These are phyloP conservation scores for Middelhovenomyces tepae DNA, from an alignment of 805 yeast genomes.

Conservation along the genomic window DNA sequence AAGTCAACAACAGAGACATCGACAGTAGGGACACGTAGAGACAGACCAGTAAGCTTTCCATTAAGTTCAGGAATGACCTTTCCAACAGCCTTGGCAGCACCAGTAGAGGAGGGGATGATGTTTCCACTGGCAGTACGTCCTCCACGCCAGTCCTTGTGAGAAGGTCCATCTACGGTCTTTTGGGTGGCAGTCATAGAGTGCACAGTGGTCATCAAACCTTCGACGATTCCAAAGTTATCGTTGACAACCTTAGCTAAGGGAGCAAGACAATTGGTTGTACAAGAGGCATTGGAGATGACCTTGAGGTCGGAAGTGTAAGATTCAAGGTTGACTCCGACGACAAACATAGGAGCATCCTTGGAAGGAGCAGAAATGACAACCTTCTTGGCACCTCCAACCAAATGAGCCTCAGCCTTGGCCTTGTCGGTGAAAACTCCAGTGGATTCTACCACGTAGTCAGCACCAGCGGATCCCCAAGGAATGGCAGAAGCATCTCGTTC, in stretches of 20 bases:
- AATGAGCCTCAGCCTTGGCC: constrained; percentile 73
- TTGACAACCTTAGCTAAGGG: constrained; percentile 80
- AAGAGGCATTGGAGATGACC: constrained; percentile 80
- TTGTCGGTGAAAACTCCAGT: constrained; percentile 81
- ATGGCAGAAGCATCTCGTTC: constrained; percentile 74
- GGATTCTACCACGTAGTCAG: constrained; percentile 77
- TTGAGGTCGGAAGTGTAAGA: constrained; percentile 61
- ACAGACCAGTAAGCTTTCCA: constrained; percentile 87
- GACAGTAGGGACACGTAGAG: constrained; percentile 83
- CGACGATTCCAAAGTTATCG: constrained; percentile 72
- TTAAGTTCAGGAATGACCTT: constrained; percentile 78
- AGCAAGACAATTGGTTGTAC: constrained; percentile 89
- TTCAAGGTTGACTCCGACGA: constrained; percentile 74
- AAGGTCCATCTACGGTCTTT: constrained; percentile 89
- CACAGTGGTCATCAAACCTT: constrained; percentile 87
- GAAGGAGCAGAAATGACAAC: constrained; percentile 88
- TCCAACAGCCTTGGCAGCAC: constrained; percentile 94
- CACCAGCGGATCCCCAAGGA: constrained; percentile 76
- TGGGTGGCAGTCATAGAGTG: constrained; percentile 91
- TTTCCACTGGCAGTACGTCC: constrained; percentile 91
- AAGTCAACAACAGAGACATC: constrained; percentile 86
- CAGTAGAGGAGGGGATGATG: constrained; percentile 86
- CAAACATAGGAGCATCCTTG: constrained; percentile 86
- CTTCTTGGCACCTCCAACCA: constrained; percentile 83
- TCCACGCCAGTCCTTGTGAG: constrained; percentile 95